Percentiles rank a stretch among this genome's conserved stretches.
Conservation (phyloP, 768 basidiomycete genomes). For the Neoboletus brunneissimus region DNA sequence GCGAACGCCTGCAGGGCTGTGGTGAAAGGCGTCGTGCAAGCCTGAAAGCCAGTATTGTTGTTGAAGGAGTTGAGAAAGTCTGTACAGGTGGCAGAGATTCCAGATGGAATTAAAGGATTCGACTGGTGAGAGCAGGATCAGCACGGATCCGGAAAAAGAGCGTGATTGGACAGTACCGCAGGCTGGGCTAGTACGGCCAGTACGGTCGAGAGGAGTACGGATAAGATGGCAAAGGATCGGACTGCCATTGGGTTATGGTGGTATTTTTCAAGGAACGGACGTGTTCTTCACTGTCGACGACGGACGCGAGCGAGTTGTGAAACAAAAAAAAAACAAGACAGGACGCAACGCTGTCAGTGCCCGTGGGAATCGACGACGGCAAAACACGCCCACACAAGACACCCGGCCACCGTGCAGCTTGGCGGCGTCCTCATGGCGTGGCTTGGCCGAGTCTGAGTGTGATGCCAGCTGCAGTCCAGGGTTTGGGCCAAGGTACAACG, state of each 20-base stretch:
- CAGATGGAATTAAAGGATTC: constrained; percentile 64
- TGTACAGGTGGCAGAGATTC: constrained; percentile 53
- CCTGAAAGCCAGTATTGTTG: constrained; percentile 48
- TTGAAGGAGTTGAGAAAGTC: constrained; percentile 64
- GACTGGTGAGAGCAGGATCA: constrained; percentile 26
- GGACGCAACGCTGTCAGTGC: not conserved
- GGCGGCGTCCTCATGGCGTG: not conserved
- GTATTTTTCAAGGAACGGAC: constrained; percentile 32
- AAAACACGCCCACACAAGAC: constrained; percentile 14
- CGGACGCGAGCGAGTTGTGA: not conserved
- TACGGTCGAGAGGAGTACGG: constrained; percentile 49
- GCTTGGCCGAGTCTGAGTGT: too few relatives aligned
- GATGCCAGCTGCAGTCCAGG: not conserved
- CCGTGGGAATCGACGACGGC: not conserved
- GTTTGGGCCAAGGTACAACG: not conserved
- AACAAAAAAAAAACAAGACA: not conserved
- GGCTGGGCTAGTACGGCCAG: constrained; percentile 55
- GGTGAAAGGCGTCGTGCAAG: constrained; percentile 65
- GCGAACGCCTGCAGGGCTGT: constrained; percentile 55
- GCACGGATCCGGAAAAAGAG: not conserved
- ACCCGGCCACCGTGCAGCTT: not conserved
- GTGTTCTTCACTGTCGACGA: not conserved
- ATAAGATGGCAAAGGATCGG: constrained; percentile 51
- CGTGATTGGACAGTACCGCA: constrained; percentile 31
- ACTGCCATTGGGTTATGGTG: constrained; percentile 36